Percentiles rank a stretch among this genome's conserved stretches.
phyloP scores from a whole-genome alignment of 164 flowering plant species.

The Stephania yunnanensis region DNA sequence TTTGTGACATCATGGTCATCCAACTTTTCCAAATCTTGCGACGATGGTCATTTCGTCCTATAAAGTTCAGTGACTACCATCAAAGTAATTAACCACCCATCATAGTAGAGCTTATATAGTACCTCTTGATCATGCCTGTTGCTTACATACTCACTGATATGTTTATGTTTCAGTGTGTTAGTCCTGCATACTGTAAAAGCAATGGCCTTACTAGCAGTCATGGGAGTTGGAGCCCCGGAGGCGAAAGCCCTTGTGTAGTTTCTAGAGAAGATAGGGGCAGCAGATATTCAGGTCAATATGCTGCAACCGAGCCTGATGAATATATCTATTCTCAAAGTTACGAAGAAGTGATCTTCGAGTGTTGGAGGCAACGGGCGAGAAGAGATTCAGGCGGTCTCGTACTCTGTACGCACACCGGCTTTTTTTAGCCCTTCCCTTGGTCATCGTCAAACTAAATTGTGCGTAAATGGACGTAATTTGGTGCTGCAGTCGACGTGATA shows the following conservation, averaged over 20 bases:
- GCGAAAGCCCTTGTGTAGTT: constrained; percentile 14
- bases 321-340: constrained; percentile 34
- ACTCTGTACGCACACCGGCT: constrained; percentile 30
- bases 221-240: constrained; percentile 63
- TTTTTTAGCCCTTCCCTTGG: constrained; percentile 13
- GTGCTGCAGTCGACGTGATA: too few relatives aligned
- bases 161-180: constrained; percentile 24
- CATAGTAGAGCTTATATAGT: too few relatives aligned
- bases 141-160: background rate
- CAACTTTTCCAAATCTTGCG: too few relatives aligned
- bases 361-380: constrained; percentile 45
- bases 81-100: too few relatives aligned
- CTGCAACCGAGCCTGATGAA: constrained; percentile 27
- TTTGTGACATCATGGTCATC: too few relatives aligned
- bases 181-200: constrained; percentile 23
- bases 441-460: too few relatives aligned
- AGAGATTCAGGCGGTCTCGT: constrained; percentile 60
- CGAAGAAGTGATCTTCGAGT: constrained; percentile 56
- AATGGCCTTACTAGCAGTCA: constrained; percentile 42
- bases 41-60: too few relatives aligned
- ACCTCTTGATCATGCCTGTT: too few relatives aligned
- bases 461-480: too few relatives aligned
- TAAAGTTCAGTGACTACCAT: too few relatives aligned
- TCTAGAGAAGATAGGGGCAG: constrained; percentile 15
- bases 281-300: constrained; percentile 13